Conservation (phyloP, 257 asterid genomes). For the Agastache rugosa region DNA sequence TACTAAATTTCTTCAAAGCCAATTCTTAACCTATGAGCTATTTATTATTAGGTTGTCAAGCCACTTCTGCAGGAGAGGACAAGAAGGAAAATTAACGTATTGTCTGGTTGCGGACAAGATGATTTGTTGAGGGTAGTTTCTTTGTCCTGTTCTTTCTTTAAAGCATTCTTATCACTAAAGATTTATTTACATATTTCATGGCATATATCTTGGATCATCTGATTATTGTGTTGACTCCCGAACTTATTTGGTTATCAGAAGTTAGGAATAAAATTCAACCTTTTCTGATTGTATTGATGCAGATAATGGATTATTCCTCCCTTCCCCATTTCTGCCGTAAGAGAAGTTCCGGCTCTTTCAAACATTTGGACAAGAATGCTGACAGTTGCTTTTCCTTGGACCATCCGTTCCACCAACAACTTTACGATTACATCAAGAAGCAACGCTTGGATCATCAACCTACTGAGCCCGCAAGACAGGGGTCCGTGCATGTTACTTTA, state of each 20-base stretch:
- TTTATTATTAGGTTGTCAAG: constrained; percentile 67
- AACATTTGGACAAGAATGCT: constrained; percentile 34
- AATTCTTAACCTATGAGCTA: constrained; percentile 10
- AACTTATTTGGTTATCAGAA: background rate
- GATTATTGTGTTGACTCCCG: background rate
- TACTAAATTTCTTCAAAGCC: background rate
- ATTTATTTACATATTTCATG: background rate
- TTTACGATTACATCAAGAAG: constrained; percentile 62
- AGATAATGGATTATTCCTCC: constrained; percentile 80
- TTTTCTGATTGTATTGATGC: constrained; percentile 28
- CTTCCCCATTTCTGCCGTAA: constrained; percentile 82
- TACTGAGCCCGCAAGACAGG: constrained; percentile 54
- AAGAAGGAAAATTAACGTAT: constrained; percentile 58
- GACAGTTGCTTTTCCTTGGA: constrained; percentile 68
- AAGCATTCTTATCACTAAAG: background rate
- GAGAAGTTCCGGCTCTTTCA: constrained; percentile 63
- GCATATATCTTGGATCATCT: background rate
- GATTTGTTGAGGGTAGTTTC: constrained; percentile 68
- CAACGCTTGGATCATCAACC: constrained; percentile 43
- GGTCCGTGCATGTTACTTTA: constrained; percentile 72
- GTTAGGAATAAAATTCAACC: constrained; percentile 1
- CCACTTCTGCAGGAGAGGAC: constrained; percentile 88
- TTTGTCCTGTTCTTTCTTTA: constrained; percentile 29
- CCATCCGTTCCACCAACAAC: constrained; percentile 77
- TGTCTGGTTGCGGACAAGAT: constrained; percentile 75